Evolutionary conservation across 805 yeast species (phyloP), one percentile per base, ranked within the genome.

Genomic region (Grigorovia humatica): DNA sequence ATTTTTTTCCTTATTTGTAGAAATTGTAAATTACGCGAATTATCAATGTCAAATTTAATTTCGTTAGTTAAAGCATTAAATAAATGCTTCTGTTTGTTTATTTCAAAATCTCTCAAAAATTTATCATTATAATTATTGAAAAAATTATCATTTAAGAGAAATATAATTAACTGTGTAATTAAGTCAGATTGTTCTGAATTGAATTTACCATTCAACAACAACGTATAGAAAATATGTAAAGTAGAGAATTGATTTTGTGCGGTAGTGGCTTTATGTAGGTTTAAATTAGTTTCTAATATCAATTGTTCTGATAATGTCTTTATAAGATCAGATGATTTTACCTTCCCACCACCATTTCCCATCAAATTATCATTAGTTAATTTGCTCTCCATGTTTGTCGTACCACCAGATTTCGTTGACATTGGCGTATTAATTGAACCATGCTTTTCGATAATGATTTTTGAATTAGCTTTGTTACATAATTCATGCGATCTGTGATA

Each of bases 61-160:
- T 91, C 98, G 51, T 90, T 83, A 55, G 88, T 88, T 0, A 96
- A 96, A 35, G 96, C 95, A 63, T 89, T 91, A 65, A 88, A 90
- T 13, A 93, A 69, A 63, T 91, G 93, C 20, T 80, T 77, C 60
- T 91, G 96, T 60, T 90, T 91, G 56, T 90, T 96, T 15, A 88
- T 70, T 58, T 88, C 96, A 55, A 81, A 80, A 29, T 69, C 68
- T 20, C 64, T 59, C 43, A 68, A 50, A 52, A 57, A 67, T 19
- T 52, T 57, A 6, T 58, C 57, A 48, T 66, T 66, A 63, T 77
- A 79, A 52, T 71, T 72, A 4, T 69, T 64, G 47, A 74, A 72
- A 40, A 82, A 68, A 63, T 59, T 71, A 57, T 58, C 71, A 59
- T 64, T 62, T 38, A 74, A 52, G 2, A 64, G 59, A 29, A 32